Conservation (phyloP, 2,329 filamentous ascomycete genomes). For the Periconia digitata region DNA sequence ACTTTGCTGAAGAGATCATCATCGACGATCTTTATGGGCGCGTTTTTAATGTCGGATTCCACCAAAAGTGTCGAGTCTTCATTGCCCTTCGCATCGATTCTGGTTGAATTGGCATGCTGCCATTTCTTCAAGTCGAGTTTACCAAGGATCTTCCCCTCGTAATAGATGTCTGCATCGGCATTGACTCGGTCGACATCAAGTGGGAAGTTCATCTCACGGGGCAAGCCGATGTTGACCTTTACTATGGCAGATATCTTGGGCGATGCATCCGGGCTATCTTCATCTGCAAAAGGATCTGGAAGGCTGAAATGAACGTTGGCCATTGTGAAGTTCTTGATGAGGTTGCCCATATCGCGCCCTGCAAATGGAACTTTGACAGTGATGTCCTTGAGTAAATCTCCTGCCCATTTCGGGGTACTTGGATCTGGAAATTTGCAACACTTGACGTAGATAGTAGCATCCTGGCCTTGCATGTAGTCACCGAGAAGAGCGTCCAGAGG, state of each 20-base stretch:
- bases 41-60: conserved; percentile 73
- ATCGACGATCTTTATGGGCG: conserved; percentile 81
- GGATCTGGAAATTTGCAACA: conserved; percentile 69
- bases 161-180: conserved; percentile 79
- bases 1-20: conserved; percentile 76
- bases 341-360: conserved; percentile 74
- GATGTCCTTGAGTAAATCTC: conserved; percentile 76
- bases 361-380: conserved; percentile 84
- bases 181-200: conserved; percentile 76
- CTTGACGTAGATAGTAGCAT: conserved; percentile 79
- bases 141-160: conserved; percentile 76
- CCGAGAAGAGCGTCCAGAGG: conserved; percentile 81
- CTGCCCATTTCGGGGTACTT: conserved; percentile 79
- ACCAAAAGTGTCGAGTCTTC: conserved; percentile 69
- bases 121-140: conserved; percentile 77
- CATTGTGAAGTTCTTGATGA: conserved; percentile 86
- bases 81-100: conserved; percentile 58
- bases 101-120: conserved; percentile 82
- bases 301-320: conserved; percentile 83
- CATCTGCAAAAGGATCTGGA: conserved; percentile 77
- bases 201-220: conserved; percentile 83
- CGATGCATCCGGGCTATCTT: conserved; percentile 69
- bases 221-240: conserved; percentile 74
- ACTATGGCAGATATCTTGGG: conserved; percentile 84
- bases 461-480: conserved; percentile 77